These are phyloP conservation scores for Penicillium odoratum DNA, from an alignment of 495 filamentous ascomycete genomes.

Conservation along the genomic window DNA sequence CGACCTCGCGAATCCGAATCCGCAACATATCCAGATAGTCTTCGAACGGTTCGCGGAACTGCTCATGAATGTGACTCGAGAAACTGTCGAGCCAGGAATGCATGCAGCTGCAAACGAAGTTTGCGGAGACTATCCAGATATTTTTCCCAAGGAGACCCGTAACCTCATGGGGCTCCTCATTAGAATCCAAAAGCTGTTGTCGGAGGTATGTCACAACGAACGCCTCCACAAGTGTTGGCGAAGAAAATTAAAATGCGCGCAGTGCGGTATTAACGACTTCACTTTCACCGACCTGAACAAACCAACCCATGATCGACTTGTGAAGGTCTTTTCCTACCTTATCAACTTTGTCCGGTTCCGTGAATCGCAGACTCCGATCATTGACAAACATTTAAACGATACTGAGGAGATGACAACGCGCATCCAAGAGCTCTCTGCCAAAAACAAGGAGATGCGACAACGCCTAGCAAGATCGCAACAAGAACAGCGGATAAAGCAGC, in stretches of 20 bases:
- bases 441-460: conserved; percentile 85
- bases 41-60: conserved; percentile 97
- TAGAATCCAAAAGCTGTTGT: conserved; percentile 69
- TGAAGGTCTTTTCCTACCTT: conserved; percentile 90
- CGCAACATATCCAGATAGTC: conserved; percentile 89
- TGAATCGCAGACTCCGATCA: conserved; percentile 79
- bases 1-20: conserved; percentile 90
- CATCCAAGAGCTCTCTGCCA: conserved; percentile 78
- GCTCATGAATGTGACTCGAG: conserved; percentile 84
- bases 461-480: conserved; percentile 75
- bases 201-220: conserved; percentile 52
- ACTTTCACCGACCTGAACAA: conserved; percentile 85
- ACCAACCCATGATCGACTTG: conserved; percentile 82
- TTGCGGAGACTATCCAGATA: conserved; percentile 75
- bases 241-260: not conserved
- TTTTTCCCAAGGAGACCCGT: conserved; percentile 83
- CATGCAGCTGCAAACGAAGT: conserved; percentile 83
- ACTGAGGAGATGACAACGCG: conserved; percentile 80
- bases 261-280: conserved; percentile 93
- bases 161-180: conserved; percentile 93
- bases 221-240: not conserved
- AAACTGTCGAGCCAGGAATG: conserved; percentile 93
- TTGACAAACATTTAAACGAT: conserved; percentile 90
- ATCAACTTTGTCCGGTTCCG: conserved; percentile 99
- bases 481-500: conserved; percentile 73